These are phyloP conservation scores for Echria macrotheca DNA, from an alignment of 495 filamentous ascomycete species.

Conservation along the genomic window DNA sequence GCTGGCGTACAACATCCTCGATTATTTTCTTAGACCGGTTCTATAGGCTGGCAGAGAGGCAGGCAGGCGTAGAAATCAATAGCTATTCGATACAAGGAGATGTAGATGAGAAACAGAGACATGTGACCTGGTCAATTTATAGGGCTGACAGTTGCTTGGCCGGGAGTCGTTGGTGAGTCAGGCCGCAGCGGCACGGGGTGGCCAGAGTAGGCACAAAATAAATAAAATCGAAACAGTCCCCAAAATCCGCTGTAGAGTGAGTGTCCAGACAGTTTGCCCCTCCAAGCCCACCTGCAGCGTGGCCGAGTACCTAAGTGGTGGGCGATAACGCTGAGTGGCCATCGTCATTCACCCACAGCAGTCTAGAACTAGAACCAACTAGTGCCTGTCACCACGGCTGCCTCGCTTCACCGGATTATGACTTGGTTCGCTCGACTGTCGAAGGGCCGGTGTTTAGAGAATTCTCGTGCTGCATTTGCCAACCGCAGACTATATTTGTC, in stretches of 20 bases:
- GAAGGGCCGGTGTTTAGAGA: constrained; percentile 9
- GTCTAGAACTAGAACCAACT: no score
- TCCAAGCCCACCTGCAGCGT: no score
- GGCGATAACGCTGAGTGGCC: no score
- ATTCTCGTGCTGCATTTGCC: constrained; percentile 9
- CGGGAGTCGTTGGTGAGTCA: background rate
- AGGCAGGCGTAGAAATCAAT: background rate
- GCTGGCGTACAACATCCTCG: constrained; percentile 41
- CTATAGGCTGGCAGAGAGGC: constrained; percentile 11
- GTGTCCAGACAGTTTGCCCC: no score
- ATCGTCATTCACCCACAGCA: no score
- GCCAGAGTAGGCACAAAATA: no score
- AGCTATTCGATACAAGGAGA: background rate
- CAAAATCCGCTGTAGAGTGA: no score
- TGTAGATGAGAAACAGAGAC: background rate
- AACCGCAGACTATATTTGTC: constrained; percentile 3
- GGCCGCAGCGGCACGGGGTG: constrained; percentile 2
- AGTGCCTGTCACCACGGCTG: no score
- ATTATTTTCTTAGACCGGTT: constrained; percentile 41
- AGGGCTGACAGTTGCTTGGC: no score
- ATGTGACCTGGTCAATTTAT: background rate
- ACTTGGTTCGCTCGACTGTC: constrained; percentile 11
- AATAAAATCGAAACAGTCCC: no score
- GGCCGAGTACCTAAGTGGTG: no score
- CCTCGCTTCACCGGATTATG: no score